Base-by-base conservation (phyloP, 164 flowering plant species). In the Tetracentron sinense region DNA sequence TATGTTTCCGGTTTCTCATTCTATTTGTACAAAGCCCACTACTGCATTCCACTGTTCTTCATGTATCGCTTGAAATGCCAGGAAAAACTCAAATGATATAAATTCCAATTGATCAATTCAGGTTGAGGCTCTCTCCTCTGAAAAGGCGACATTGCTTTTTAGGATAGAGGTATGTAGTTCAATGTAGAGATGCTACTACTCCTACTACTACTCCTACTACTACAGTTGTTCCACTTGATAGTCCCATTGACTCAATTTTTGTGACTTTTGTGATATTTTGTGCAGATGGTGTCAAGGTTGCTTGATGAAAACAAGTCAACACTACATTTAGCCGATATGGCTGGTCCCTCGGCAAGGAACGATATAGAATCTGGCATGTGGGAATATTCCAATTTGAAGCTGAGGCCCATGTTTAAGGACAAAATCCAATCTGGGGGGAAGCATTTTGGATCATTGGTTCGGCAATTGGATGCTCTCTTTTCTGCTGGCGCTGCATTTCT, bases 121-220 rank as follows among this genome's bases (percentile, higher is more conserved):
- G 98, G 97, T 94, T 57, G 98, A 94, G 79, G 67, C 88, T 30
- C 86, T 94, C 20, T 78, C 98, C 58, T 89, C 97, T 4, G 96
- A 94, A 83, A 94, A 94, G 79, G 95, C 96, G 8, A 87, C 76
- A 22, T 63, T 87, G 57, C 60, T 65, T 42, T 86, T 94, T 54
- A 83, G 92, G 70, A 87, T 86, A n/a, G 98, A 94, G 97, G 98
- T 93, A 83, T 49, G 42, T 27, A 5, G 16, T 42, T 31, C 0
- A 31, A 27, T 17, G 4, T 19, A 22, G 20, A 56, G 16, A 2
- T 4, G 20, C 14, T 16, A 56, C 21, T 29, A 54, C 50, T 35
- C 14, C 31, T 25, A n/a, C n/a, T n/a, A n/a, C 44, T 26, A 23
- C 11, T 21, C 23, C 51, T 3, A 25, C 28, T 16, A 54, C 35